Evolutionary conservation across 257 asterid genomes (phyloP), one percentile per base, ranked within the genome.

Genomic region (Agastache rugosa): DNA sequence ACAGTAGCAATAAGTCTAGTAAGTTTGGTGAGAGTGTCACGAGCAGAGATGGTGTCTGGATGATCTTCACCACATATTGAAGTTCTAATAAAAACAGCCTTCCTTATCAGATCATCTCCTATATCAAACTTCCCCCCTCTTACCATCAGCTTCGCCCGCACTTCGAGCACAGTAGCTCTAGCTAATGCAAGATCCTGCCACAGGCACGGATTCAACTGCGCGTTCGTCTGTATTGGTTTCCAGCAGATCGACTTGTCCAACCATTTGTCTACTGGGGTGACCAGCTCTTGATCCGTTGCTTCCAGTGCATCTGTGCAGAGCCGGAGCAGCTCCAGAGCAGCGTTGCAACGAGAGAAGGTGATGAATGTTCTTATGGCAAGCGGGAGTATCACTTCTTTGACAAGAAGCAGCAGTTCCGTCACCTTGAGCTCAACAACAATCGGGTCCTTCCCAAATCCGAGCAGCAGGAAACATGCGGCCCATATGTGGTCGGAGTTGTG

Each of bases 131-230:
- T 91, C 4, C 96, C 97, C 17, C 99, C 99, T 85, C 96, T 85
- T 37, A 85, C 84, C 99, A 95, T 95, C 41, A 95, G 74, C 86
- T 92, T 92, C 0, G 98, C 96, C 79, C 99, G 67, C 47, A 95
- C 86, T 62, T 95, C 99, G 0, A 92, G 86, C 79, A 95, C 97
- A 0, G 84, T 85, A 6, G 99, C 99, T 73, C 99, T 69, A 4
- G 96, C 86, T 67, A 95, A 67, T 0, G 99, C 98, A 39, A 95
- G 96, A 34, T 92, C 96, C 67, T 91, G 97, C 99, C 99, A 95
- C 7, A 95, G 86, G 71, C 88, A 85, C 44, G 99, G 99, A 54
- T 95, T 92, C 79, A 95, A 17, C 82, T 95, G 98, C 0, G 99
- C 98, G 1, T 77, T 89, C 27, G 97, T 92, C 73, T 86, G 93